Evolutionary conservation across 768 basidiomycete genomes (phyloP), one percentile per base, ranked within the genome.

Genomic region (Tremella mesenterica): DNA sequence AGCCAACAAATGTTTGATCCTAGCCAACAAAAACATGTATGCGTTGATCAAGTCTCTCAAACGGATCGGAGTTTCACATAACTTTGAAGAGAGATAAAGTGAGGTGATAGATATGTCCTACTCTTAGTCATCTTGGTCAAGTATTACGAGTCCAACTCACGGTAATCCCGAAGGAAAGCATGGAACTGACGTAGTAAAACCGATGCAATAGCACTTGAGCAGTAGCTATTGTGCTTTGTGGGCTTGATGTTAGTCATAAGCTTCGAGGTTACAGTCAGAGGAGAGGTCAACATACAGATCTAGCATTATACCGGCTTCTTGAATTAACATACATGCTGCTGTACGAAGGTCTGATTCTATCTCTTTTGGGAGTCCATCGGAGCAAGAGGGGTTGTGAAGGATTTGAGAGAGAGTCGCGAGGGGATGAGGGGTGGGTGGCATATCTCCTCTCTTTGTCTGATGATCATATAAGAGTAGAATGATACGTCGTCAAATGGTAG

Each of bases 161-260:
- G 61, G 84, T 86, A 54, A 96, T 84, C 21, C 91, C 85, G 73
- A 91, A 99, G 51, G 91, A 87, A 70, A 86, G 86, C 83, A 99
- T 83, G 7, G 90, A 93, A 3, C 85, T 84, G 16, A 93, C 87
- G 74, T 81, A 97, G 86, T 86, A 97, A 77, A 99, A 99, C 29
- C 93, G 79, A 58, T 99, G 95, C 70, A 92, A 93, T 1, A 99
- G 76, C 28, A 97, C 88, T 70, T 96, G 92, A 0, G 95, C 95
- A 1, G 92, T 88, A 5, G 95, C 90, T 49, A 96, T 86, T 13
- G 92, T 92, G 26, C 95, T 92, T 71, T 99, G 95, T 60, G 96
- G 95, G n/a, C 77, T 77, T 51, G 12, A 33, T 18, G 46, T 45
- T 16, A 16, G 44, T 34, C 23, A 51, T 21, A 25, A 30, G 2